Evolutionary conservation across 2,329 filamentous ascomycete genomes (phyloP), one percentile per base, ranked within the genome.

Genomic region (Alternaria sp.): DNA sequence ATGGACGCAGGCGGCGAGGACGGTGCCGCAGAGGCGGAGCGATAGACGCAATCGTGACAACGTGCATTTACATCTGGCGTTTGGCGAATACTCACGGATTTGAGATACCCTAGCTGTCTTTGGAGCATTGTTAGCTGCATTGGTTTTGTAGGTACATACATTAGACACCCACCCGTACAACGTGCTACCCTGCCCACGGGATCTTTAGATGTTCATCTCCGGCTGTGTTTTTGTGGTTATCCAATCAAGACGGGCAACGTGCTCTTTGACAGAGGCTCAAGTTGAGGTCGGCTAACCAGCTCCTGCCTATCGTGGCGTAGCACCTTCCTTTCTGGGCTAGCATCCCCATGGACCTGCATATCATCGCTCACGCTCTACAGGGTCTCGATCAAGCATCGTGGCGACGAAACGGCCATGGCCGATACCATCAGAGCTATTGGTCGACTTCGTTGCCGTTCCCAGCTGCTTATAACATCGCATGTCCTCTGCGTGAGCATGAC

Each of bases 401-500:
- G 67, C 70, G 33, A 73, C 64, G 56, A 56, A 51, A 71, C 76
- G 74, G 75, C 73, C 71, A 64, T 74, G 69, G 60, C 75, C 76
- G 75, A 72, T 60, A 30, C 65, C 59, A 54, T 61, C 63, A 63
- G 20, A 25, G 68, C 64, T 64, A 56, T 54, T 63, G 55, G 55
- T 55, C n/a, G 25, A 43, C 20, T 3, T 44, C 33, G 21, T 23
- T 26, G 18, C 44, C 58, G 45, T 67, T 51, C 58, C 46, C 14
- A n/a, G 55, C 21, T 58, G 54, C 49, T 56, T 37, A 58, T 59
- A 59, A 59, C 23, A 26, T 14, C 23, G 12, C 56, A 12, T 26
- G 18, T 26, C 45, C 37, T 50, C 21, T 14, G 10, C 21, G 8
- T 15, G 28, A 15, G 18, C 15, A 20, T 18, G 3, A 18, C n/a